Base-by-base conservation (phyloP, 1,284 basidiomycete genomes). In the Cryptococcus sp. region DNA sequence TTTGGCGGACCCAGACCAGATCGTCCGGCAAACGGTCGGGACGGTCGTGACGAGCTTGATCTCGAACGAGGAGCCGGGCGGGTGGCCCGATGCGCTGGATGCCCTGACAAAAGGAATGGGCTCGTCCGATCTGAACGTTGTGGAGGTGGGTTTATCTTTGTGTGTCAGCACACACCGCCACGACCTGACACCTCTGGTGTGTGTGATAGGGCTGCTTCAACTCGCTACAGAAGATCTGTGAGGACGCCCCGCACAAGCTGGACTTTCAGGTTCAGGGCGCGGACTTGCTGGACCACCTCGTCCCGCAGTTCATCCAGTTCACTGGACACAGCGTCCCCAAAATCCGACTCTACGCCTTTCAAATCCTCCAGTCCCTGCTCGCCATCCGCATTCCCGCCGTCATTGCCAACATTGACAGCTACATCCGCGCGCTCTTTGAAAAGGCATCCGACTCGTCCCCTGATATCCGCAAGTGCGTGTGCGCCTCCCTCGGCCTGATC, bases 231-330 rank as follows among this genome's bases (percentile, higher is more conserved):
- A 97, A 96, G 77, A 87, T 96, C 55, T 95, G 92, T 77, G 92
- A 98, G 79, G 96, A 99, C 74, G 95, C 94, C 64, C 93, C 95
- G 5, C 85, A 89, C 61, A 93, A 95, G 77, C 84, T 98, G 75
- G 95, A 98, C 76, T 85, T 96, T 64, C 87, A 92, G 61, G 89
- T 98, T 71, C 57, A 65, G 43, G 92, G 91, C 49, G 85, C 85
- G 24, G 83, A 89, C 57, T 89, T 92, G 1, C 83, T 96, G 60
- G 91, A 96, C 77, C 91, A 86, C 76, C 91, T 96, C 86, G 87
- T 98, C 64, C 93, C 93, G 57, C 93, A 96, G 73, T 95, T 98
- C 79, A 84, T 98, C 67, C 72, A 85, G 67, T 83, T 91, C 67
- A 86, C 91, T 44, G 87, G 90, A 62, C 90, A 97, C 68, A 46